Conservation (phyloP, 148 eudicot species). For the Tetragonia tetragonoides region DNA sequence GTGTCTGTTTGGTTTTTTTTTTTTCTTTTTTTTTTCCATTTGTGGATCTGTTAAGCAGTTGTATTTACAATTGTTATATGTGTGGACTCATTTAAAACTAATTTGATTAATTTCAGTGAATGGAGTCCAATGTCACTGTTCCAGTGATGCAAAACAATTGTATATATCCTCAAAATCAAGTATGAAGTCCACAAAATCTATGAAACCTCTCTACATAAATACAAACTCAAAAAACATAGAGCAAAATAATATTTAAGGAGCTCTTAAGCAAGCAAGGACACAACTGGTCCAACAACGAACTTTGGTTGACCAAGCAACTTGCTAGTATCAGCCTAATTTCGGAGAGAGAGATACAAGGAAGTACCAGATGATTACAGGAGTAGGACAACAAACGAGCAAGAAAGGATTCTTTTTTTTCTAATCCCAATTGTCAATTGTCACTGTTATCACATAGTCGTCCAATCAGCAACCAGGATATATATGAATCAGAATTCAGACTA, state of each 20-base stretch:
- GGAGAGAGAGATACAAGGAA: not conserved
- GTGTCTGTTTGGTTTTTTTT: no score
- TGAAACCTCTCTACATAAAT: not conserved
- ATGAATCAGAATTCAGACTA: not conserved
- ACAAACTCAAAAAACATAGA: not conserved
- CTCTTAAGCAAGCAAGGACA: not conserved
- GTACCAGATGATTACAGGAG: slow-evolving; percentile 21
- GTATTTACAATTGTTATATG: no score
- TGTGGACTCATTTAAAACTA: no score
- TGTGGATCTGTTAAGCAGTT: no score
- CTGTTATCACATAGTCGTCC: not conserved
- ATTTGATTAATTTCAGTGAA: no score
- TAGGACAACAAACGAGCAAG: slow-evolving; percentile 17
- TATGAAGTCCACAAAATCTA: no score
- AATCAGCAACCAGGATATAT: slow-evolving; percentile 9
- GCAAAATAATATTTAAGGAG: not conserved
- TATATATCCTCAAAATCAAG: no score
- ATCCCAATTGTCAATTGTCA: not conserved
- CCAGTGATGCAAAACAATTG: no score
- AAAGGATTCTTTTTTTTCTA: not conserved
- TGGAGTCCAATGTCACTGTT: no score
- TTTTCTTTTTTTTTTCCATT: no score
- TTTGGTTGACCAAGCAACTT: not conserved
- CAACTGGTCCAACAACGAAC: not conserved
- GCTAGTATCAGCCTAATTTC: not conserved